A percentile compares a stretch with the other conserved stretches of the same genome.
These are phyloP conservation scores for Macaranga tanarius DNA, from an alignment of 441 rosid genomes.

Conservation along the genomic window DNA sequence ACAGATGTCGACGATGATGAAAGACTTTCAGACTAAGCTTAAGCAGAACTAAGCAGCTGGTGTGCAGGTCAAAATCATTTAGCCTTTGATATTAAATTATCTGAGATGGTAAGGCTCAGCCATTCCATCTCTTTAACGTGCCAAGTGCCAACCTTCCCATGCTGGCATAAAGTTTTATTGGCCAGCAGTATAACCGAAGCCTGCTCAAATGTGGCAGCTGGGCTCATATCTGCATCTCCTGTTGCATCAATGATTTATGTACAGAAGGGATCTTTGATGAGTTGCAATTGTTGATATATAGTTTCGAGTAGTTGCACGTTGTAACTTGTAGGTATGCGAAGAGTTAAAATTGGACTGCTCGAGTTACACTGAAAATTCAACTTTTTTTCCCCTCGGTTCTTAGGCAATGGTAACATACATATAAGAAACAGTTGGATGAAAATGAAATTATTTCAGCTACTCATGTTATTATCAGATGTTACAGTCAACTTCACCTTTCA, in stretches of 20 bases:
- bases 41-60: background rate
- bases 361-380: background rate
- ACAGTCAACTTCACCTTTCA: too few relatives aligned
- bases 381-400: background rate
- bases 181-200: conserved; percentile 6
- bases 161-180: background rate
- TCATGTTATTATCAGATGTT: too few relatives aligned
- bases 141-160: conserved; percentile 5
- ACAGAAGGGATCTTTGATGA: conserved; percentile 26
- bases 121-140: background rate
- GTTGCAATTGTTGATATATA: conserved; percentile 39
- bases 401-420: too few relatives aligned
- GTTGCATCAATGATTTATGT: conserved; percentile 27
- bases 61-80: background rate
- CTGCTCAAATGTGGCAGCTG: conserved; percentile 5
- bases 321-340: conserved; percentile 1
- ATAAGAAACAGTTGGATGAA: too few relatives aligned
- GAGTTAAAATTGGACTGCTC: background rate
- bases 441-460: too few relatives aligned
- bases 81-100: background rate
- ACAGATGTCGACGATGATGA: conserved; percentile 37
- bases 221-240: background rate
- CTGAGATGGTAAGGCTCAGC: background rate
- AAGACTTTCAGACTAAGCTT: conserved; percentile 21
- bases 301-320: conserved; percentile 19